Base-by-base conservation (phyloP, 495 filamentous ascomycete species). In the Cryomyces minteri region DNA sequence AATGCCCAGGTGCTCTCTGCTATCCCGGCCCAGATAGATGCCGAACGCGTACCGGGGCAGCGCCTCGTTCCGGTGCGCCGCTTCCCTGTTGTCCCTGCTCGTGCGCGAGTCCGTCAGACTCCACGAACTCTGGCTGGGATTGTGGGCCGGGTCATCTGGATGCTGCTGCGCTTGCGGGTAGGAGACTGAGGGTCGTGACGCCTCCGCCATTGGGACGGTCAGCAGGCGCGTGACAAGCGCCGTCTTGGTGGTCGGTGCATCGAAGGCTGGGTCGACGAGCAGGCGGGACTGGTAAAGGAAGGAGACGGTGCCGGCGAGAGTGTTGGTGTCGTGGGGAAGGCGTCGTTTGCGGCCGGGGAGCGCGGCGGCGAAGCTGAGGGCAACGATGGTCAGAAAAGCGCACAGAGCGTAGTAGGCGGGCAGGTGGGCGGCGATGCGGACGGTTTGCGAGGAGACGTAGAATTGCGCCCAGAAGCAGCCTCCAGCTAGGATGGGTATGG, bases 381-480 rank as follows among this genome's bases (percentile, higher is more conserved):
- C 68, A 46, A 87, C 74, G 10, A 93, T 50, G 0, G 67, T 64
- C 38, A 85, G 71, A 50, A 90, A 73, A 43, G 74, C 69, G 50
- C 76, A 71, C 8, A 82, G 64, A 1, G 73, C 67, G 50, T 78
- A 73, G 56, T 73, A 88, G 25, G 72, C 79, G 0, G 82, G 69
- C 51, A 82, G 66, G 38, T 79, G 71, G 6, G 84, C 73, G 38
- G 72, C 74, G 55, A 92, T 80, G 46, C 75, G 75, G 40, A 84
- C 70, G 6, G 65, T 56, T 33, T 71, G 58, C 6, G 59, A 48
- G 8, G 62, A 48, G 6, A 67, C 62, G 39, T 73, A 70, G 47
- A 74, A 86, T 44, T 90, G 71, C 0, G 85, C 79, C 62, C 87
- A 79, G 63, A 94, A 92, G 30, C 82, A 59, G 6, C 84, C 87